Evolutionary conservation across 2,329 filamentous ascomycete genomes (phyloP), one percentile per base, ranked within the genome.

Genomic region (Sclerotinia glacialis): DNA sequence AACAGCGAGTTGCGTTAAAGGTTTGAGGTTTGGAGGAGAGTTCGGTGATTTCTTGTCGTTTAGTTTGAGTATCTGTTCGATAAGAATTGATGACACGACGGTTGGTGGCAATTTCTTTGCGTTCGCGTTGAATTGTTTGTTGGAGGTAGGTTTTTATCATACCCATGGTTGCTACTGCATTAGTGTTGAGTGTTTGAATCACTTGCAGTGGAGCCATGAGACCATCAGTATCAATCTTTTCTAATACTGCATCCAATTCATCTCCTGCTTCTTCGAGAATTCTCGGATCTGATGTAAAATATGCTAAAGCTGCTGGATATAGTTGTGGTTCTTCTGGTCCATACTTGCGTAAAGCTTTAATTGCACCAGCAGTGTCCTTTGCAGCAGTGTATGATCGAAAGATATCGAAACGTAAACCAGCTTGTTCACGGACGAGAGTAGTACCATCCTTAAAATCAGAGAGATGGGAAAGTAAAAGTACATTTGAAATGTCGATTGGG

Each of bases 121-220:
- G 86, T 79, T 99, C 95, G 61, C 92, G 87, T 72, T 92, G 89
- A 70, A 99, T 96, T 11, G 93, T 97, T 60, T 90, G 87, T 70
- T 90, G 87, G 2, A 99, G 86, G 78, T 99, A 99, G 7, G 89
- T 87, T 79, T 97, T 98, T 69, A 99, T 89, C 85, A 98, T 93
- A 61, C 94, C 95, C 91, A 99, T 97, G 0, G 93, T 98, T 0
- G 96, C 94, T 3, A 97, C 92, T 7, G 88, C 85, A 71, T 90
- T 91, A 63, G 85, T 84, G 68, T 86, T 89, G 18, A 99, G 85
- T 0, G 93, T 95, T 78, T 99, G 94, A 21, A 99, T 95, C 42
- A 99, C 95, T 77, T 99, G 95, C 5, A 99, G 81, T 0, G 95
- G 95, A 0, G 95, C 94, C 91, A 99, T 95, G 47, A 99, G 85